Base-by-base conservation (phyloP, 2,329 filamentous ascomycete species). In the Cercospora berteroae region DNA sequence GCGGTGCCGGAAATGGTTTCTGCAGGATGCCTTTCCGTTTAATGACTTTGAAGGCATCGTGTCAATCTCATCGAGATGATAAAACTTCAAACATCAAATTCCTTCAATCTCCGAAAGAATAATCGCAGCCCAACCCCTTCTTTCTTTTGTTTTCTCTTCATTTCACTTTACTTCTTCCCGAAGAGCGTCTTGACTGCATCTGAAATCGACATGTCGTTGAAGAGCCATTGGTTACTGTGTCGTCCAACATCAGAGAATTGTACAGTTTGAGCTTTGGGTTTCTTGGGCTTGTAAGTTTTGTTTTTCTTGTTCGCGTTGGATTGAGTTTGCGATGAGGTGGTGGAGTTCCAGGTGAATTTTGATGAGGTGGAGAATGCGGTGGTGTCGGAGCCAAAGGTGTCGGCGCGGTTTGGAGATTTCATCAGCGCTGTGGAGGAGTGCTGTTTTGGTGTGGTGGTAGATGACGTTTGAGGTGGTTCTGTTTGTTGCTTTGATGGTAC, bases 161-260 rank as follows among this genome's bases (percentile, higher is more conserved):
- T 42, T 60, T 39, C 31, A 27, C 55, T 50, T 71, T 66, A 70
- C 63, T 68, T 69, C 58, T 52, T 62, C 1, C 72, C 70, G 59
- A 76, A 72, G 16, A 76, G 48, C 20, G 69, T 69, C 62, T 74
- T 77, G 25, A 82, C 80, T 6, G 81, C 81, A 36, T 82, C 80
- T 4, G 79, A 78, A 4, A 85, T 74, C 70, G 81, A 83, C 72
- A 84, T 82, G 1, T 82, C 81, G 20, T 80, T 79, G 66, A 85
- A 85, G 5, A 85, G 76, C 83, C 83, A 85, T 63, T 84, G 81
- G 64, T 85, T 84, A 18, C 79, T 80, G 73, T 85, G 83, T 8
- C 83, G 80, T 13, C 83, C 83, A 63, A 77, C 82, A 65, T 84
- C 71, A 29, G 66, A 67, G 67, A 72, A 76, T 9, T 69, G 69